Evolutionary conservation across 768 basidiomycete species (phyloP).

Genomic region (Boletus edulis): DNA sequence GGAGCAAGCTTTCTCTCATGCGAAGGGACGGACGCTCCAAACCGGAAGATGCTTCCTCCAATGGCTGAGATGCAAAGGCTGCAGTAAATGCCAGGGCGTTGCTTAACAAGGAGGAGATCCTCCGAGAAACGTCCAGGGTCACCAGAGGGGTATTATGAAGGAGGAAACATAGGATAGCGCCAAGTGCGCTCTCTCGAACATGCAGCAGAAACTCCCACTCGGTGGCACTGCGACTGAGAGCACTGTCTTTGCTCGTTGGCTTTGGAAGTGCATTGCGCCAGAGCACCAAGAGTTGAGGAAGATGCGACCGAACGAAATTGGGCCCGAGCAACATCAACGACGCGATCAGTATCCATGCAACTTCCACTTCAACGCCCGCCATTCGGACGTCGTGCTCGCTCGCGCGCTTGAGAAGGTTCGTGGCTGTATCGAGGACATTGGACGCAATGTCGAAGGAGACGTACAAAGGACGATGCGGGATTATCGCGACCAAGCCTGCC

Average conservation of each 20-base stretch:
- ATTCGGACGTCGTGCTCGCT: conserved; percentile 87
- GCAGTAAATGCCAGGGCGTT: conserved; percentile 91
- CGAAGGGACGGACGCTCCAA: conserved; percentile 56
- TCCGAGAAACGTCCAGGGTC: conserved; percentile 86
- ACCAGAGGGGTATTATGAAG: conserved; percentile 77
- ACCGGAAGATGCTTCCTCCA: conserved; percentile 55
- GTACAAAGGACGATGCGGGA: conserved; percentile 86
- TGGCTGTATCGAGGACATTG: conserved; percentile 89
- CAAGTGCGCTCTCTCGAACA: conserved; percentile 86
- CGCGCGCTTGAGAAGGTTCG: conserved; percentile 83
- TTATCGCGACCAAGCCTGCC: conserved; percentile 80
- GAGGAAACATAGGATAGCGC: conserved; percentile 86
- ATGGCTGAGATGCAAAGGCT: conserved; percentile 69
- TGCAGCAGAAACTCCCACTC: conserved; percentile 94
- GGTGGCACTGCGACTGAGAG: conserved; percentile 57
- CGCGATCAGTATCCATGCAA: conserved; percentile 91
- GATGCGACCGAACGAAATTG: conserved; percentile 89
- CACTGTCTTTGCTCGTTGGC: conserved; percentile 82
- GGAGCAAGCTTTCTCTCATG: conserved; percentile 79
- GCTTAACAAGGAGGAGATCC: conserved; percentile 81
- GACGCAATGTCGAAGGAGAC: conserved; percentile 92
- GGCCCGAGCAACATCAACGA: conserved; percentile 91
- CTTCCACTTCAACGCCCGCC: conserved; percentile 83
- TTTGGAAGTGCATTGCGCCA: conserved; percentile 98
- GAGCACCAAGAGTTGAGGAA: conserved; percentile 90